A percentile compares a stretch with the other conserved stretches of the same genome.
These are phyloP conservation scores for Naematelia aurantialba DNA, from an alignment of 768 basidiomycete species.

Conservation along the genomic window DNA sequence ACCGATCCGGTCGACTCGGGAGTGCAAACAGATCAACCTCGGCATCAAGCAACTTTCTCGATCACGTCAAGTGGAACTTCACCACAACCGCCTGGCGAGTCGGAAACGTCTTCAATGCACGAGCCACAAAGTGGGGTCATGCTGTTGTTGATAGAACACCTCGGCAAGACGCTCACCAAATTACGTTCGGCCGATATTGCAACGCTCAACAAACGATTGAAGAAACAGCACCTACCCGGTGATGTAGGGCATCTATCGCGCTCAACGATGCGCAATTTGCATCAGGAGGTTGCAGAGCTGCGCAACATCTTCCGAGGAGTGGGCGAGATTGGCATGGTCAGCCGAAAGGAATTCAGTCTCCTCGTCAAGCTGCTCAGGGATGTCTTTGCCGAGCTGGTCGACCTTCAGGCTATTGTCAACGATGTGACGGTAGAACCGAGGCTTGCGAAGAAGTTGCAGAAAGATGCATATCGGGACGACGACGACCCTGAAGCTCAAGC, in stretches of 20 bases:
- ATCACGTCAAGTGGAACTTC: constrained; percentile 24
- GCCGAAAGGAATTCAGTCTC: constrained; percentile 73
- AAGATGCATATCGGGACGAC: constrained; percentile 54
- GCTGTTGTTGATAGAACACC: constrained; percentile 53
- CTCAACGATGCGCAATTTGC: constrained; percentile 68
- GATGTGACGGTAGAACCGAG: constrained; percentile 84
- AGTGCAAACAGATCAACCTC: background rate
- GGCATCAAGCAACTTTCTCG: background rate
- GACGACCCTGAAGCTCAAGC: constrained; percentile 48
- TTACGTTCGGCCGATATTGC: constrained; percentile 74
- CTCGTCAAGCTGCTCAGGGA: constrained; percentile 84
- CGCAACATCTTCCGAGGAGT: constrained; percentile 68
- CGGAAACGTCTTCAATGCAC: constrained; percentile 70
- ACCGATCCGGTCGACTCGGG: constrained; percentile 56
- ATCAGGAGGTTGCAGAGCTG: constrained; percentile 66
- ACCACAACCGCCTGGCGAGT: constrained; percentile 57
- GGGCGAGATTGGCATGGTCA: constrained; percentile 65
- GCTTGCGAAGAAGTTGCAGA: constrained; percentile 61
- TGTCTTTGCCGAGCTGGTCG: constrained; percentile 73
- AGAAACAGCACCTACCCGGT: constrained; percentile 75
- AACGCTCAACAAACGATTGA: constrained; percentile 81
- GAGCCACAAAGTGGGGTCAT: constrained; percentile 51
- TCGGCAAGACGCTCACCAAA: constrained; percentile 62
- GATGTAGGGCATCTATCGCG: constrained; percentile 83
- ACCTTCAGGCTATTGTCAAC: constrained; percentile 77